Evolutionary conservation across 495 filamentous ascomycete genomes (phyloP), one percentile per base, ranked within the genome.

Genomic region (Penicillium cosmopolitanum): DNA sequence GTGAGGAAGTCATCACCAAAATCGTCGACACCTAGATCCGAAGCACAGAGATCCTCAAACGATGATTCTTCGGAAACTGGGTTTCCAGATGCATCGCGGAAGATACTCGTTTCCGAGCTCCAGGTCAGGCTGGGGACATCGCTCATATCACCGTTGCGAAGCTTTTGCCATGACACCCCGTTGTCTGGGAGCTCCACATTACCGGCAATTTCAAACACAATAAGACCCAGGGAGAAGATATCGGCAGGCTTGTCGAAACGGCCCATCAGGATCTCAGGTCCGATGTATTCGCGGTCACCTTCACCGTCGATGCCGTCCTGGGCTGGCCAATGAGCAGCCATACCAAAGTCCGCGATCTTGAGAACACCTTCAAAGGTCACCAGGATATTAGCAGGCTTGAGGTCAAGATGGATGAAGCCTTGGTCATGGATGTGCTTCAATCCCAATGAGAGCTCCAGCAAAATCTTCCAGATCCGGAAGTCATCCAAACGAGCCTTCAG

Each of bases 381-480:
- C 63, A 98, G 79, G 57, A 98, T 83, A 63, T 98, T 98, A 33
- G 94, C 94, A 12, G 95, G 95, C 71, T 98, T 98, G 28, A 98
- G 73, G 67, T 98, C 95, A 16, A 98, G 84, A 70, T 98, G 95
- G 54, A 97, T 93, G 67, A 91, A 94, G 4, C 90, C 92, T 42
- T 84, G 85, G 56, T 90, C 84, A 70, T 98, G 95, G 55, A 98
- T 93, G 36, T 92, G 87, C 72, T 89, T 87, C 57, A 98, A 68
- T 18, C 96, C 95, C 79, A 87, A 77, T 62, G 87, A 81, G 38
- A 95, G 63, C 67, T 98, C 95, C 9, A 96, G 81, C 60, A 97
- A 76, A 43, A 98, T 92, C 74, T 98, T 98, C 95, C 95, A 98
- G 65, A 98, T 96, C 25, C 95, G 82, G 71, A 98, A 98, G 69